Evolutionary conservation across 2,329 filamentous ascomycete species (phyloP).

Genomic region (Fonsecaea multimorphosa): DNA sequence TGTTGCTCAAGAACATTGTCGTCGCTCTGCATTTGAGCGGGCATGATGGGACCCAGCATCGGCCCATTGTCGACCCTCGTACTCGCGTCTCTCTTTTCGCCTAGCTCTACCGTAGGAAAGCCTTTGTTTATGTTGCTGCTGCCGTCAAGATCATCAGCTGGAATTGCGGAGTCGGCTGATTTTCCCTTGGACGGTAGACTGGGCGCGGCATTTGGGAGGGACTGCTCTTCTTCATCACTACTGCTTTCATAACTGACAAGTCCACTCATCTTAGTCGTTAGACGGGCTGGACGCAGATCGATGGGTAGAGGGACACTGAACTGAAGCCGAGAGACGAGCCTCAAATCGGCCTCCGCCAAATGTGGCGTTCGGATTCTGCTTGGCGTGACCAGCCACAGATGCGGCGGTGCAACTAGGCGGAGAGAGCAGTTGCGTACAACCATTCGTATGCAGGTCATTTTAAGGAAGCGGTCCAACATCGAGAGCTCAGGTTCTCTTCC

Average conservation of each 20-base stretch:
- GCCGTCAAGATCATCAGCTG: background rate
- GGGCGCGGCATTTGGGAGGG: conserved; percentile 17
- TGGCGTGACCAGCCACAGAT: conserved; percentile 15
- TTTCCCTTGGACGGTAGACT: background rate
- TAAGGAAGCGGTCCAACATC: conserved; percentile 8
- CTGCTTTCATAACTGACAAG: conserved; percentile 54
- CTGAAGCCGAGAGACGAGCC: background rate
- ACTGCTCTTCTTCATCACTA: conserved; percentile 51
- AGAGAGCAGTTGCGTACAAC: conserved; percentile 23
- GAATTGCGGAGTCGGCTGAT: background rate
- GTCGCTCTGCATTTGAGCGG: conserved; percentile 19
- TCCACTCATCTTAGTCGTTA: conserved; percentile 38
- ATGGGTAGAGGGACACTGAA: background rate
- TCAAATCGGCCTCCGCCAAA: background rate
- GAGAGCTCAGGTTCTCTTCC: conserved; percentile 14
- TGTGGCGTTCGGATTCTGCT: conserved; percentile 6
- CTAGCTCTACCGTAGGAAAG: background rate
- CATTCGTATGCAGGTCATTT: conserved; percentile 1
- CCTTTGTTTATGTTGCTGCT: background rate
- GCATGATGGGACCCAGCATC: conserved; percentile 37
- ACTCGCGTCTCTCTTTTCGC: background rate
- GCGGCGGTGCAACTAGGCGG: conserved; percentile 19
- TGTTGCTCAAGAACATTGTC: conserved; percentile 18
- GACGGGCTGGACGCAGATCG: background rate
- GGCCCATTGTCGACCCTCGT: conserved; percentile 16